Percentiles rank a stretch among this genome's conserved stretches.
phyloP scores from a whole-genome alignment of 179 eudicot species.

The Heliamphora ciliata region DNA sequence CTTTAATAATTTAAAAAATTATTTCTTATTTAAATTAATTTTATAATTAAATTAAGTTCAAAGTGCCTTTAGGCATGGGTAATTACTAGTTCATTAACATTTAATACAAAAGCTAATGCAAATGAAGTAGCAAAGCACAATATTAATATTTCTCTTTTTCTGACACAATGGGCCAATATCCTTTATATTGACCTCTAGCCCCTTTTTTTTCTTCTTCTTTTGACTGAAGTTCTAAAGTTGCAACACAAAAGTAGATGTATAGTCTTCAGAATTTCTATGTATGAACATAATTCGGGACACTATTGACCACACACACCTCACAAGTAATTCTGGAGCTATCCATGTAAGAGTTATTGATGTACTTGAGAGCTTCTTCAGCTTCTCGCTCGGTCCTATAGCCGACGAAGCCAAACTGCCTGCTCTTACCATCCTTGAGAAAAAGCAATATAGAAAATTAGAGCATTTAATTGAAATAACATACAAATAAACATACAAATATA shows the following conservation, averaged over 20 bases:
- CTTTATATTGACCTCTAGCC: too few relatives aligned
- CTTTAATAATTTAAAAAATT: too few relatives aligned
- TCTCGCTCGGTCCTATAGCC: constrained; percentile 69
- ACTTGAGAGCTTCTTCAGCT: constrained; percentile 68
- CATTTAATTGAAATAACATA: not conserved
- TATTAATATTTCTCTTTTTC: too few relatives aligned
- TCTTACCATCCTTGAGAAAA: constrained; percentile 72
- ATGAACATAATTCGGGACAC: too few relatives aligned
- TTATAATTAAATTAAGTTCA: too few relatives aligned
- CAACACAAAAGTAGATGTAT: not conserved
- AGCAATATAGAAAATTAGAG: not conserved
- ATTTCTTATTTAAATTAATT: too few relatives aligned
- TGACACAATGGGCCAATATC: too few relatives aligned
- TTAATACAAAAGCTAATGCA: too few relatives aligned
- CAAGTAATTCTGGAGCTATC: constrained; percentile 65
- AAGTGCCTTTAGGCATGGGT: too few relatives aligned
- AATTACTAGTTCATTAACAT: too few relatives aligned
- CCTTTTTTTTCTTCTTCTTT: not conserved
- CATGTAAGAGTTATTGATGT: constrained; percentile 64
- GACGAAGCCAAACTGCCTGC: constrained; percentile 81
- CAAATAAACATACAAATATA: not conserved
- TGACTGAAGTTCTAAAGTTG: not conserved
- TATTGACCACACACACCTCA: constrained; percentile 46
- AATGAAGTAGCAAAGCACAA: too few relatives aligned
- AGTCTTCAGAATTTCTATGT: too few relatives aligned